Evolutionary conservation across 192 early-diverging fungal genomes (phyloP).

Genomic region (Umbelopsis sp.): DNA sequence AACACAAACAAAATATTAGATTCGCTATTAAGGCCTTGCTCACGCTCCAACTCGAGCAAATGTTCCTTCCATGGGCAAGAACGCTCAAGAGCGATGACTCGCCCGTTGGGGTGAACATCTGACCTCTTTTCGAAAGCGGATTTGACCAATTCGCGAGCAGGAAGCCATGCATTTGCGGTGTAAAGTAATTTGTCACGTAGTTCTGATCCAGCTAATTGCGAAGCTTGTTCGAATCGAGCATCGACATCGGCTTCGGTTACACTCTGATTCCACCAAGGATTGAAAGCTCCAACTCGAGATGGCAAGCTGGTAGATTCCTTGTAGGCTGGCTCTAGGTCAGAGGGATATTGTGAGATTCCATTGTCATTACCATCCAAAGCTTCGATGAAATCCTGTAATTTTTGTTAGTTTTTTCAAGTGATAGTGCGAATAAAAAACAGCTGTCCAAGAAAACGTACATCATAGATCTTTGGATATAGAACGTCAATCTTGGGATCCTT

Average conservation of each 20-base stretch:
- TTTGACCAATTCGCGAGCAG: conserved; percentile 84
- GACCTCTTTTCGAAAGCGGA: conserved; percentile 58
- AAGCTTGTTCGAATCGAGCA: conserved; percentile 62
- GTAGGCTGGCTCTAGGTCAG: conserved; percentile 78
- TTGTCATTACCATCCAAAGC: conserved; percentile 89
- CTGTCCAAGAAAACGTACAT: conserved; percentile 34
- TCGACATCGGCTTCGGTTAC: conserved; percentile 68
- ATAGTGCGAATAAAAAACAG: background rate
- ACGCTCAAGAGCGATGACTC: conserved; percentile 80
- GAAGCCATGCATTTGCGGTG: conserved; percentile 81
- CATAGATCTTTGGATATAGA: conserved; percentile 85
- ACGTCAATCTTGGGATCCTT: conserved; percentile 61
- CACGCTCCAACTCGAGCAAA: conserved; percentile 68
- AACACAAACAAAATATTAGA: conserved; percentile 72
- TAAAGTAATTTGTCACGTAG: conserved; percentile 70
- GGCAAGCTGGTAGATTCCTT: conserved; percentile 80
- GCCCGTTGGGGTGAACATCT: conserved; percentile 71
- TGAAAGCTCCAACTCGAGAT: conserved; percentile 80
- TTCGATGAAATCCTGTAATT: conserved; percentile 67
- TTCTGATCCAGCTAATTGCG: conserved; percentile 79
- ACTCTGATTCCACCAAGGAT: conserved; percentile 94
- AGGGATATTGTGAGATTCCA: conserved; percentile 87
- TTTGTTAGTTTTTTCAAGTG: background rate
- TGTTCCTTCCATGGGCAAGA: conserved; percentile 97
- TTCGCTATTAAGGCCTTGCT: conserved; percentile 48